Conservation (phyloP, 2,329 filamentous ascomycete species). For the Whalleya microplaca region DNA sequence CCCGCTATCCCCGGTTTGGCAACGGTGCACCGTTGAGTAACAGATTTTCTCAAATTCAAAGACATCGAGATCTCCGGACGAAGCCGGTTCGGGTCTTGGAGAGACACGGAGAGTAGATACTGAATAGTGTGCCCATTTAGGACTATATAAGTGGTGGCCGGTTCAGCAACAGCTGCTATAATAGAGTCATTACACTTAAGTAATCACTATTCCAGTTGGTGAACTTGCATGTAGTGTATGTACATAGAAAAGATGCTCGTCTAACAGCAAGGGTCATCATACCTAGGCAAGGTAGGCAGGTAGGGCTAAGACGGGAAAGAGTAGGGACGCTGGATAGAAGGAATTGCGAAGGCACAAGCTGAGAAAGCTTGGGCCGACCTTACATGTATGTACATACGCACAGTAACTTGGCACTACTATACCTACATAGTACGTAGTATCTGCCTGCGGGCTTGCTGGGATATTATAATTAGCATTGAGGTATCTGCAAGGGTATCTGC, state of each 20-base stretch:
- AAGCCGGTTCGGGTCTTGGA: not conserved
- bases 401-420: not conserved
- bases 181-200: too few species aligned
- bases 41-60: not conserved
- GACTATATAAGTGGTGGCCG: too few species aligned
- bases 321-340: not conserved
- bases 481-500: conserved; percentile 17
- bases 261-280: not conserved
- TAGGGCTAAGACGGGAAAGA: not conserved
- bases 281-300: too few species aligned
- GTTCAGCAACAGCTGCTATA: too few species aligned
- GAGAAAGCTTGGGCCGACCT: not conserved
- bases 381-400: not conserved
- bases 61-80: not conserved
- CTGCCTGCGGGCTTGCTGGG: too few species aligned
- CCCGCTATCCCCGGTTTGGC: too few species aligned
- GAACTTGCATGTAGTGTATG: too few species aligned
- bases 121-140: not conserved
- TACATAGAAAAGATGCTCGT: too few species aligned
- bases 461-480: conserved; percentile 1
- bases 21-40: not conserved
- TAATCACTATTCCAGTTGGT: too few species aligned
- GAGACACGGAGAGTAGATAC: not conserved
- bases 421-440: conserved; percentile 13
- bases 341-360: not conserved